Base-by-base conservation (phyloP, 1,139 yeast genomes). In the Scheffersomyces segobiensis region DNA sequence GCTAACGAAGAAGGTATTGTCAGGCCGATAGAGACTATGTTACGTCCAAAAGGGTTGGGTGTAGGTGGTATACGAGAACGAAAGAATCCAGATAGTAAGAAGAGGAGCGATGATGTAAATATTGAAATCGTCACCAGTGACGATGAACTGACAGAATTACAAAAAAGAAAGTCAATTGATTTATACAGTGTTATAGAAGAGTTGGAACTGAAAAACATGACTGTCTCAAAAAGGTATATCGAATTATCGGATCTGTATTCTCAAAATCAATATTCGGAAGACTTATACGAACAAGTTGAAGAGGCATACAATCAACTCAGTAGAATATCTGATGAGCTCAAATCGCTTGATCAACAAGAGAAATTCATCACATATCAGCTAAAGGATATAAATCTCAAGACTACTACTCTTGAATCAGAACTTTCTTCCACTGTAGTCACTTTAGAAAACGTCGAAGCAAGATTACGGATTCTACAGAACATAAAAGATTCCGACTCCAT, bases 21-120 rank as follows among this genome's bases (percentile, higher is more conserved):
- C 0, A 84, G 83, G 20, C 98, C 98, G 0, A 87, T 95, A 12
- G 88, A 89, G 61, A 89, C 92, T 10, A 81, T 83, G 60, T 69
- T 84, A 51, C 75, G 96, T 51, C 91, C 92, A 0, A 79, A 79
- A 56, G 90, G 91, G 1, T 74, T 83, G 46, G 98, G 98, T 1
- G 80, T 93, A 17, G 97, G 97, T 46, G 87, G 72, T 81, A 1
- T 68, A 74, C 22, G 87, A 82, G 59, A 74, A 74, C 57, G 57
- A 48, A 48, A 19, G 24, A 14, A 7, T 20, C 56, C 2, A 50
- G 42, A 10, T 20, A 2, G 24, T 26, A 50, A 21, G 39, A 7
- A 12, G 53, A 17, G 42, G 17, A 24, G 51, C 8, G 66, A 57
- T 3, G 66, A 61, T 7, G 62, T 53, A 7, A 59, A 59, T n/a